phyloP scores from a whole-genome alignment of 2,329 filamentous ascomycete genomes.

The Hymenoscyphus infarciens region DNA sequence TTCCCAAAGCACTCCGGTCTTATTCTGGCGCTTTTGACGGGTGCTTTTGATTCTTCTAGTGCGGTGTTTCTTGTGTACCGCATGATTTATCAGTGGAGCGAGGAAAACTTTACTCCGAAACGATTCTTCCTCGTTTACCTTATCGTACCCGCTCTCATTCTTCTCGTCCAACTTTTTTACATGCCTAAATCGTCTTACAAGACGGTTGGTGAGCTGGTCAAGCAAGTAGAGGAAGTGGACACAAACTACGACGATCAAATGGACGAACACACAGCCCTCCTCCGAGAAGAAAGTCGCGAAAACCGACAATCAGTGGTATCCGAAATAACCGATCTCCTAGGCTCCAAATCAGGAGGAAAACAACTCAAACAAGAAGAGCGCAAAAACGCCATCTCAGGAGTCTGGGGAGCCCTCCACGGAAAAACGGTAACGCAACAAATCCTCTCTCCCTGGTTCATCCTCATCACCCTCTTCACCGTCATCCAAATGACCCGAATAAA shows the following conservation, averaged over 20 bases:
- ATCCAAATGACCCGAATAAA: constrained; percentile 81
- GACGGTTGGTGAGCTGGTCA: constrained; percentile 77
- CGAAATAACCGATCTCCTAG: constrained; percentile 72
- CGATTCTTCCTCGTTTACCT: constrained; percentile 73
- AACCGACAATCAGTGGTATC: constrained; percentile 41
- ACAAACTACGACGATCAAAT: constrained; percentile 51
- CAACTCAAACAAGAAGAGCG: constrained; percentile 65
- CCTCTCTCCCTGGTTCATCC: constrained; percentile 74
- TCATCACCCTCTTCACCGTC: constrained; percentile 75
- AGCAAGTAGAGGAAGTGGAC: constrained; percentile 59
- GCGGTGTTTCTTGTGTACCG: constrained; percentile 74
- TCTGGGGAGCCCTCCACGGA: constrained; percentile 84
- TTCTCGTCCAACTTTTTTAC: constrained; percentile 63
- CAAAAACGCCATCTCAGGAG: constrained; percentile 63
- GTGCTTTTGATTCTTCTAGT: constrained; percentile 79
- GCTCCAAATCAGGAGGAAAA: constrained; percentile 58
- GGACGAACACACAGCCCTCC: constrained; percentile 43
- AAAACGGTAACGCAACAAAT: constrained; percentile 70
- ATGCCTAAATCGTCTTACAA: constrained; percentile 79
- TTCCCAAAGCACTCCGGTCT: constrained; percentile 73
- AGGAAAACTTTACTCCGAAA: constrained; percentile 55
- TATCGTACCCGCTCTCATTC: constrained; percentile 63
- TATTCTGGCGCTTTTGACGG: constrained; percentile 76
- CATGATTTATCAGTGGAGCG: constrained; percentile 60
- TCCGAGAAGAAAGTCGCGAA: constrained; percentile 48